phyloP scores from a whole-genome alignment of 179 eudicot genomes.

The Silene noctiflora region DNA sequence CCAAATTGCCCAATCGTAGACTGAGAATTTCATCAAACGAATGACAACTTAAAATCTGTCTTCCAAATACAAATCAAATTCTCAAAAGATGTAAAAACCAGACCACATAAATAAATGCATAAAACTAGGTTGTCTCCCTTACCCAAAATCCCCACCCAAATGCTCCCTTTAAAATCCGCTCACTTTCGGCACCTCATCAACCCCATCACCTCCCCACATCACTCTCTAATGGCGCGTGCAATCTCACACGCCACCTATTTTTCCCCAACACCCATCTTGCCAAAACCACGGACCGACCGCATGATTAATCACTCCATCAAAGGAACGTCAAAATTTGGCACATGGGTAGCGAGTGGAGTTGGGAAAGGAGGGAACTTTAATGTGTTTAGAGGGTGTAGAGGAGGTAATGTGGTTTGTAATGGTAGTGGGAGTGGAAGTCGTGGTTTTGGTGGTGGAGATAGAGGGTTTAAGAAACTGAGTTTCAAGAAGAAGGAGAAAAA shows the following conservation, averaged over 20 bases:
- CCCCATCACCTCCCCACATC: conserved; percentile 20
- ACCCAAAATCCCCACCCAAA: too few relatives aligned
- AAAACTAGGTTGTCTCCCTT: too few relatives aligned
- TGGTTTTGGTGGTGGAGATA: conserved; percentile 37
- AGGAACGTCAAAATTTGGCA: conserved; percentile 28
- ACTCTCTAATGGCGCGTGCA: conserved; percentile 50
- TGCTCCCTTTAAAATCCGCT: background rate
- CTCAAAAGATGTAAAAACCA: too few relatives aligned
- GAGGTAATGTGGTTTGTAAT: conserved; percentile 30
- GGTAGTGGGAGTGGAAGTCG: conserved; percentile 24
- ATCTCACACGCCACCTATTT: conserved; percentile 43
- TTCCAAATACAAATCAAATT: too few relatives aligned
- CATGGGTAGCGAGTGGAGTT: conserved; percentile 20
- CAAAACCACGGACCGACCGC: conserved; percentile 28
- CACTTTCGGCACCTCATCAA: conserved; percentile 17
- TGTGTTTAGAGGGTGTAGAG: conserved; percentile 19
- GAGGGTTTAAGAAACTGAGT: conserved; percentile 55
- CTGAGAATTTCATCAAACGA: too few relatives aligned
- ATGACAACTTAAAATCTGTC: too few relatives aligned
- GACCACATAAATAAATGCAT: too few relatives aligned
- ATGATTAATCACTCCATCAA: conserved; percentile 9
- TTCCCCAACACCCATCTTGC: conserved; percentile 27
- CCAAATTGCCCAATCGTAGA: too few relatives aligned
- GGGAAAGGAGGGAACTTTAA: conserved; percentile 23
- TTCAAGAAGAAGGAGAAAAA: conserved; percentile 35